phyloP scores from a whole-genome alignment of 2,329 filamentous ascomycete species.

The Pseudodiploospora longispora region DNA sequence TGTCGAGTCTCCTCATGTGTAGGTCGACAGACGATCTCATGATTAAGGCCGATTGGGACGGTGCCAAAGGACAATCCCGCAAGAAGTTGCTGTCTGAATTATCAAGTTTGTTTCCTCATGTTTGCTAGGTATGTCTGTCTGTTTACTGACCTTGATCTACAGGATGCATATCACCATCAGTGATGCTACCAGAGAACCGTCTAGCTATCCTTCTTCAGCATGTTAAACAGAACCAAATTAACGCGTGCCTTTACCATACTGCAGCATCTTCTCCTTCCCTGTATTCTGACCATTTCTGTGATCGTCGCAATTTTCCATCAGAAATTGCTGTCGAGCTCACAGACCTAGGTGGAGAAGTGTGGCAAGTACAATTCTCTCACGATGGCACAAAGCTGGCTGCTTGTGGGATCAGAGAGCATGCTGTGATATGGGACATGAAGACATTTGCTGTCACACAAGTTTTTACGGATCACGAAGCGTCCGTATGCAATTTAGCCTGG shows the following conservation, averaged over 20 bases:
- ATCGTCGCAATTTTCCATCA: constrained; percentile 70
- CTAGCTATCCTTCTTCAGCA: constrained; percentile 73
- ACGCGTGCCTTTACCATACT: constrained; percentile 83
- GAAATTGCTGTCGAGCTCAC: constrained; percentile 62
- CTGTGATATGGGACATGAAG: constrained; percentile 74
- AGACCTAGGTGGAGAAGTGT: constrained; percentile 75
- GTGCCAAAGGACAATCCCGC: constrained; percentile 66
- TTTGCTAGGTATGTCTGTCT: background rate
- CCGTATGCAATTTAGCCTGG: constrained; percentile 78
- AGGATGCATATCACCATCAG: constrained; percentile 89
- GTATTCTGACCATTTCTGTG: constrained; percentile 82
- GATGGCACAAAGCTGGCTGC: constrained; percentile 77
- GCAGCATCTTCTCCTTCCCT: constrained; percentile 69
- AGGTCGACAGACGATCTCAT: constrained; percentile 68
- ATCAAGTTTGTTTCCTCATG: constrained; percentile 54
- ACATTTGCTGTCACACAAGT: constrained; percentile 57
- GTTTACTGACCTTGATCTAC: constrained; percentile 14
- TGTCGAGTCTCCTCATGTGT: constrained; percentile 91
- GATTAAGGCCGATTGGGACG: constrained; percentile 75
- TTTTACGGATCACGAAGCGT: constrained; percentile 57
- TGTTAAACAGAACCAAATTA: constrained; percentile 76
- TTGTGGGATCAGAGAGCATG: constrained; percentile 64
- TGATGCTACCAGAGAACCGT: constrained; percentile 92
- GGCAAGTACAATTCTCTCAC: constrained; percentile 85
- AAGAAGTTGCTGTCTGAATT: constrained; percentile 68